Base-by-base conservation (phyloP, 257 asterid genomes). In the Solanum pennellii region DNA sequence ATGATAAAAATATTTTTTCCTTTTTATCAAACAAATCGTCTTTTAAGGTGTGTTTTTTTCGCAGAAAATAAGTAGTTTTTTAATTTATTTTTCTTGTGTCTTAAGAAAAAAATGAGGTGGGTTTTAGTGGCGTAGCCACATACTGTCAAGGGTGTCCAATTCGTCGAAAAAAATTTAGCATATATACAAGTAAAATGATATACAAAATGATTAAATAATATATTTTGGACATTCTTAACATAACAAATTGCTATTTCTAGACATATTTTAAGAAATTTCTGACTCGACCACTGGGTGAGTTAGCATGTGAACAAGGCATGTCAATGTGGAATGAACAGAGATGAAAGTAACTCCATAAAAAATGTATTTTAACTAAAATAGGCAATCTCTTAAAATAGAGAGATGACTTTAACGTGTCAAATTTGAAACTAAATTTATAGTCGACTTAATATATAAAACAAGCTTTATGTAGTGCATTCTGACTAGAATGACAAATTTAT, bases 201-300 rank as follows among this genome's bases (percentile, higher is more conserved):
- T 33, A 3, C 0, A 0, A 33, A 33, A 33, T 4, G 6, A 33
- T 33, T 33, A 33, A 33, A 33, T 33, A 33, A 4, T 33, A 33
- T 33, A 33, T 33, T 33, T 33, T 33, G 0, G 0, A 33, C 1
- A 33, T 33, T 1, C 5, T 33, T 33, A 33, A 33, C 35, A 33
- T 33, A 33, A 33, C 0, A 33, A 33, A 0, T 33, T 33, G 1
- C 0, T 33, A 33, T 33, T 33, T 33, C 35, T 33, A 33, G 1
- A 33, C 5, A 33, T 1, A 33, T 0, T 33, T 33, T 3, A 33
- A 33, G 0, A 4, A 33, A 33, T 0, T 33, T 3, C 5, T 33
- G 5, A 33, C 35, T 33, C 1, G 5, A 33, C 35, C 35, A 33
- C 4, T 33, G 3, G 11, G n/a, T 56, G n/a, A 2, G 2, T 56